A percentile compares a stretch with the other conserved stretches of the same genome.
Conservation (phyloP, 75 land plant genomes). For the Selaginella moellendorffii region DNA sequence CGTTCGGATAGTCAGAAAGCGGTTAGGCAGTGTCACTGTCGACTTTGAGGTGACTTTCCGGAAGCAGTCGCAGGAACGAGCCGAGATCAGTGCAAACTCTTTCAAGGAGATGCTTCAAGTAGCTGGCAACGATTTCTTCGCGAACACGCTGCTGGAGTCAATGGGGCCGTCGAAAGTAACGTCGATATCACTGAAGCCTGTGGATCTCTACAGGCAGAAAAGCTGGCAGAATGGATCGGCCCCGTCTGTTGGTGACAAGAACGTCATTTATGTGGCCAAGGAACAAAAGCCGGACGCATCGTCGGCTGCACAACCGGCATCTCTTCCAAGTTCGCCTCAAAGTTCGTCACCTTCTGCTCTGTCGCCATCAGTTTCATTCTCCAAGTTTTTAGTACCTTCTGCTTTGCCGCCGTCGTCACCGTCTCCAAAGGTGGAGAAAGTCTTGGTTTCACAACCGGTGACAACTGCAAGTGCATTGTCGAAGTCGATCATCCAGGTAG, state of each 20-base stretch:
- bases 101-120: conserved; percentile 21
- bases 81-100: conserved; percentile 9
- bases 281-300: too few species aligned
- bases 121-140: conserved; percentile 11
- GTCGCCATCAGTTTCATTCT: too few species aligned
- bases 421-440: too few species aligned
- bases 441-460: too few species aligned
- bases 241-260: background rate
- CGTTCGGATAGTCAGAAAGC: conserved; percentile 13
- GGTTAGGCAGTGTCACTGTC: conserved; percentile 16
- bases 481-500: too few species aligned
- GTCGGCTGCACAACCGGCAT: too few species aligned
- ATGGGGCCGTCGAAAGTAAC: conserved; percentile 18
- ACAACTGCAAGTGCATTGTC: too few species aligned
- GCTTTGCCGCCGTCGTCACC: too few species aligned
- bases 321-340: too few species aligned
- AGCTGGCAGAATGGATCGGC: background rate
- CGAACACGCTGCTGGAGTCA: conserved; percentile 9
- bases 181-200: conserved; percentile 9
- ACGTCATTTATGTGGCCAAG: background rate
- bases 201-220: conserved; percentile 2
- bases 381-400: too few species aligned
- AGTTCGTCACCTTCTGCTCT: too few species aligned
- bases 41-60: conserved; percentile 21
- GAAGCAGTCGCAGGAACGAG: conserved; percentile 5